A percentile compares a stretch with the other conserved stretches of the same genome.
Evolutionary conservation across 441 rosid species (phyloP).

Genomic region (Raphanus hybrid): DNA sequence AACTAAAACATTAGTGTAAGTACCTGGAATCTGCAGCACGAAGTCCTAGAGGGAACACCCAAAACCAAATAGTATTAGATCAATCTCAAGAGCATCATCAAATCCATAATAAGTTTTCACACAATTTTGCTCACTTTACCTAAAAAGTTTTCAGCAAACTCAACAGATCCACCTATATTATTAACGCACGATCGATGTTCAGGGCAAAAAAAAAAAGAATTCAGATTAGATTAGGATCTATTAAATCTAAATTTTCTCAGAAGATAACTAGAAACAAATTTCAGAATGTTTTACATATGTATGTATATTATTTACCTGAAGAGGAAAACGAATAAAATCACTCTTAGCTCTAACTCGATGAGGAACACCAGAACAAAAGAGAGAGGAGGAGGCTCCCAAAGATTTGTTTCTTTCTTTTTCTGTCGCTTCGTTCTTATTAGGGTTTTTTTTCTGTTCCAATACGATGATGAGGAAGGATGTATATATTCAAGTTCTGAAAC

Average conservation of each 20-base stretch:
- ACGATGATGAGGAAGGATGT: conserved; percentile 24
- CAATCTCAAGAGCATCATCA: conserved; percentile 23
- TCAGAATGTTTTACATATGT: neutral
- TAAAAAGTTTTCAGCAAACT: neutral
- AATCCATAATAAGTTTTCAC: neutral
- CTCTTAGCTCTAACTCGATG: conserved; percentile 25
- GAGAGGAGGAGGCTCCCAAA: conserved; percentile 18
- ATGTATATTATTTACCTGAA: conserved; percentile 36
- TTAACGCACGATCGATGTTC: conserved; percentile 10
- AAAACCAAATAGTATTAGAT: neutral
- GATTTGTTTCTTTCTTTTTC: neutral
- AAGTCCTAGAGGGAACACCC: neutral
- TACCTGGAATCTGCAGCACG: conserved; percentile 6
- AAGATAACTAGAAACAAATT: neutral
- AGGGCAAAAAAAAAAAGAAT: neutral
- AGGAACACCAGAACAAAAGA: conserved; percentile 30
- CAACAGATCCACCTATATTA: neutral
- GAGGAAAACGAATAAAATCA: conserved; percentile 30
- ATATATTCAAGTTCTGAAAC: conserved; percentile 26
- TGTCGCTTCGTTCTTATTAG: conserved; percentile 10
- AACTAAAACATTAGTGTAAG: neutral
- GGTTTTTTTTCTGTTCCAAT: conserved; percentile 27
- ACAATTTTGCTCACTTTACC: neutral
- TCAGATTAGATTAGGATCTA: conserved; percentile 14
- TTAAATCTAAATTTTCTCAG: neutral